Percentiles rank a stretch among this genome's conserved stretches.
Evolutionary conservation across 2,329 filamentous ascomycete species (phyloP).

Genomic region (Cercospora zeae-maydis): DNA sequence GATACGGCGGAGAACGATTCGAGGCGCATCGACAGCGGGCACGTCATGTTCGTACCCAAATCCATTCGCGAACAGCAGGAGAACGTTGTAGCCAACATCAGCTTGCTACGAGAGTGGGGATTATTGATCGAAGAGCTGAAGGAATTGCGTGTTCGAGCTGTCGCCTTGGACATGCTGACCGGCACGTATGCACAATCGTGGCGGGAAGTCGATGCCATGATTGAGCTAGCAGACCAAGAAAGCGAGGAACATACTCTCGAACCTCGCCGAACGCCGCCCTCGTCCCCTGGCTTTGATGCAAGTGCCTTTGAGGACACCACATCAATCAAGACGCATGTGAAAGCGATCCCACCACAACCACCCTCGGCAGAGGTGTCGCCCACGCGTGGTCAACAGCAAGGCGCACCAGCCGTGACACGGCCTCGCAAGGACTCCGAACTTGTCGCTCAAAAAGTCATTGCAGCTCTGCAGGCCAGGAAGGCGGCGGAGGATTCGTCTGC

Average conservation of each 20-base stretch:
- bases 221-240: conserved; percentile 71
- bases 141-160: conserved; percentile 67
- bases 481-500: conserved; percentile 29
- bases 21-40: conserved; percentile 44
- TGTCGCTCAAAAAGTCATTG: conserved; percentile 60
- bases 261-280: conserved; percentile 53
- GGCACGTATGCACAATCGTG: conserved; percentile 61
- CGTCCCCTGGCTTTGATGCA: conserved; percentile 56
- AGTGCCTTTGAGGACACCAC: conserved; percentile 53
- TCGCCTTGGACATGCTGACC: conserved; percentile 61
- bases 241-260: conserved; percentile 54
- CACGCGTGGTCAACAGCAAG: background rate
- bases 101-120: conserved; percentile 77
- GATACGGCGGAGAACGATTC: conserved; percentile 34
- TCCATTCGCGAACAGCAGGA: conserved; percentile 78
- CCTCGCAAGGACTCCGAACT: conserved; percentile 56
- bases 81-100: conserved; percentile 77
- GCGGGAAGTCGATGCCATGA: conserved; percentile 82
- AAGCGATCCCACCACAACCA: conserved; percentile 7
- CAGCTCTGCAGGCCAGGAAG: conserved; percentile 50
- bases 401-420: conserved; percentile 37
- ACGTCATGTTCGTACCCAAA: conserved; percentile 67
- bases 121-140: conserved; percentile 80
- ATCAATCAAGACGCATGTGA: conserved; percentile 5
- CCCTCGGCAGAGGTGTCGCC: background rate